Evolutionary conservation across 2,329 filamentous ascomycete species (phyloP).

Genomic region (Hymenoscyphus salicellus): DNA sequence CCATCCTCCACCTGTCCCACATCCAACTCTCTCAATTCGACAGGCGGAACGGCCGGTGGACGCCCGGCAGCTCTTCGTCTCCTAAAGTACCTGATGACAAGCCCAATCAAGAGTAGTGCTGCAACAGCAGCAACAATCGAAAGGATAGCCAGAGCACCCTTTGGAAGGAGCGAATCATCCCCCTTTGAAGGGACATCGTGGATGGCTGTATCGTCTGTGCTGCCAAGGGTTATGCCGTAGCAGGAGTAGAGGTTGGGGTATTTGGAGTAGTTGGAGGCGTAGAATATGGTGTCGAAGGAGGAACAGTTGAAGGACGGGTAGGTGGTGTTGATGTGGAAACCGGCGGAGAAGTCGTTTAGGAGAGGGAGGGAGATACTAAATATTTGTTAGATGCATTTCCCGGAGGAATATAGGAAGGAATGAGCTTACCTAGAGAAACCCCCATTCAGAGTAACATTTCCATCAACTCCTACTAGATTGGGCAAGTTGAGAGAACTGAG

Average conservation of each 20-base stretch:
- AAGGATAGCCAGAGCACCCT: slow-evolving; percentile 6
- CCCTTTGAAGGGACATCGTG: background rate
- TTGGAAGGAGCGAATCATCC: background rate
- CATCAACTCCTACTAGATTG: slow-evolving; percentile 2
- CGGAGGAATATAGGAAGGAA: background rate
- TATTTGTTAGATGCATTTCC: background rate
- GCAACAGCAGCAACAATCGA: slow-evolving; percentile 9
- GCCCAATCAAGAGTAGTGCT: background rate
- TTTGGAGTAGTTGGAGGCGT: background rate
- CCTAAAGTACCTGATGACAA: background rate
- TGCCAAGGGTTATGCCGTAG: background rate
- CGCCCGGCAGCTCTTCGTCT: background rate
- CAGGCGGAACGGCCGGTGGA: background rate
- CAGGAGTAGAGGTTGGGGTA: slow-evolving; percentile 13
- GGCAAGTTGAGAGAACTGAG: slow-evolving; percentile 2
- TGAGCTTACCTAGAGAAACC: slow-evolving; percentile 8
- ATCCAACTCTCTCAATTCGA: background rate
- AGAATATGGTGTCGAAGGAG: slow-evolving; percentile 10
- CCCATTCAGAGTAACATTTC: slow-evolving; percentile 11
- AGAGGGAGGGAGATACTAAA: slow-evolving; percentile 12
- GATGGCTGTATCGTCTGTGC: slow-evolving; percentile 3
- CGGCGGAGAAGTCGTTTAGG: background rate
- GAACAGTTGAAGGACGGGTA: slow-evolving; percentile 12
- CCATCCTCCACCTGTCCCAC: background rate
- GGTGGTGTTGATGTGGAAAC: slow-evolving; percentile 12